Evolutionary conservation across 441 rosid species (phyloP), one percentile per base, ranked within the genome.

Genomic region (Aleurites moluccanus): DNA sequence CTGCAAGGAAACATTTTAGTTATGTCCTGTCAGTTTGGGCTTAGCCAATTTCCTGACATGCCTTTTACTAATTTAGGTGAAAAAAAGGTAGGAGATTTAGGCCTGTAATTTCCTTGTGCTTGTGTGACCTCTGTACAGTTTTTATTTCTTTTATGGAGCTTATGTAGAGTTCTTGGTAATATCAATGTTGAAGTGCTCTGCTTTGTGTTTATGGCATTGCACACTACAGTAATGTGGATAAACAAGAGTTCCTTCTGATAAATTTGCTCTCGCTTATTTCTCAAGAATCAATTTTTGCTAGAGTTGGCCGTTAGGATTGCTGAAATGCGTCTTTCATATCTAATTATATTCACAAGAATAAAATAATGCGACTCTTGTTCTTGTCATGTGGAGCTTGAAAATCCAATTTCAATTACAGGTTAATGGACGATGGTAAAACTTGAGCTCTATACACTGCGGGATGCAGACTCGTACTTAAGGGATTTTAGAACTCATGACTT

Each of bases 1-100:
- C 42, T 92, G 98, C 87, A 94, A 94, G 83, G 92, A 86, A 78
- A 71, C 84, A 40, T 53, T 64, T 52, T 73, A 78, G 78, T 16
- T 10, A 45, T 6, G 16, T 27, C 20, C 49, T 64, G 67, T 56
- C 49, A 56, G 18, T 65, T 35, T 1, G 55, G 56, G 33, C 62
- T 27, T 15, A 64, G 53, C 70, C 40, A 52, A 64, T 47, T 52
- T 33, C 42, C 23, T 23, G 69, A 65, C 70, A n/a, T 6, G 23
- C 6, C 21, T n/a, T 50, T 30, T 1, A 18, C 33, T 67, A 15
- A 15, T 45, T 27, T 14, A 5, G 20, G 13, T 4, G 4, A 4
- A 25, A 23, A 11, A 47, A 25, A 47, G n/a, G 33, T n/a, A 16
- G 25, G 16, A 42, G 21, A 4, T 23, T n/a, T 42, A 67, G 8